Percentiles rank a stretch among this genome's conserved stretches.
Evolutionary conservation across 2,329 filamentous ascomycete species (phyloP).

Genomic region (Lachnellula hyalina): DNA sequence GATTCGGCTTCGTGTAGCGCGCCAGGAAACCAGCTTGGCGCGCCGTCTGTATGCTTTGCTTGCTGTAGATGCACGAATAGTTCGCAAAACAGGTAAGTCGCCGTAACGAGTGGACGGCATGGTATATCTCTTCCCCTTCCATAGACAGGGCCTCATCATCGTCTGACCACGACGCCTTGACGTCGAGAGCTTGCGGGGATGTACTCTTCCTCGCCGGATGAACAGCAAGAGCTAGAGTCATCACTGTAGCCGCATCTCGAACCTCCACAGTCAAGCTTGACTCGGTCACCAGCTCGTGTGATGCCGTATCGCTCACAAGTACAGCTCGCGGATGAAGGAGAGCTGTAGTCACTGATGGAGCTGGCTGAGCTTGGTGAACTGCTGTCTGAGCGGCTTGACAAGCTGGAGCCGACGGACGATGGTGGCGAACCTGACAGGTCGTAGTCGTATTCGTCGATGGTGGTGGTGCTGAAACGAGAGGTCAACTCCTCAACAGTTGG

Average conservation of each 20-base stretch:
- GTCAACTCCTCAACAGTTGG: conserved; percentile 75
- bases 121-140: conserved; percentile 3
- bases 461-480: conserved; percentile 62
- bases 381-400: conserved; percentile 68
- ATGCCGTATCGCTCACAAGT: conserved; percentile 96
- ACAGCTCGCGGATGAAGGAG: conserved; percentile 74
- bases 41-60: conserved; percentile 15
- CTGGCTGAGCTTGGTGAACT: conserved; percentile 62
- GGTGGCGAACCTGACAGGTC: conserved; percentile 55
- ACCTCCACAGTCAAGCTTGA: conserved; percentile 95
- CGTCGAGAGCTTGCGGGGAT: conserved; percentile 52
- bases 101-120: conserved; percentile 25
- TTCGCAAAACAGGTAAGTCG: conserved; percentile 21
- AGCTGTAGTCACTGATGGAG: conserved; percentile 72
- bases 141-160: conserved; percentile 19
- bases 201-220: conserved; percentile 60
- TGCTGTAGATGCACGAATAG: conserved; percentile 5
- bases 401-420: conserved; percentile 64
- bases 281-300: conserved; percentile 83
- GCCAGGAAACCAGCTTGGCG: conserved; percentile 22
- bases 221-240: conserved; percentile 64
- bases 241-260: conserved; percentile 78
- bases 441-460: conserved; percentile 50
- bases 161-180: conserved; percentile 55
- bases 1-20: conserved; percentile 29